These are phyloP conservation scores for Fraxinus dipetala DNA, from an alignment of 305 asterid species.

Conservation along the genomic window DNA sequence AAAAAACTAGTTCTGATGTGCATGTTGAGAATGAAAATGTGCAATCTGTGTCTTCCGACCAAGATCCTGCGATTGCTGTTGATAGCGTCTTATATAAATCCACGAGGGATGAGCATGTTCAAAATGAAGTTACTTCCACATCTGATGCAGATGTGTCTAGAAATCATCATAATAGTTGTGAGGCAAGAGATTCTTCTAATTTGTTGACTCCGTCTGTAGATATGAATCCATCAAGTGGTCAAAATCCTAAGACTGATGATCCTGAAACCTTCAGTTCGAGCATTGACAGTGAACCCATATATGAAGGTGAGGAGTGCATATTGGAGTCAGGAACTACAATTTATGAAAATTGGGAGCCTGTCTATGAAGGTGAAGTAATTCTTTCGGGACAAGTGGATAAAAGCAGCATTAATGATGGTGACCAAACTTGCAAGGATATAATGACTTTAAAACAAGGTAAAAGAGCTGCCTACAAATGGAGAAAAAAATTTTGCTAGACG, in stretches of 20 bases:
- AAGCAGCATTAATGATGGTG: slow-evolving; percentile 33
- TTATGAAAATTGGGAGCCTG: slow-evolving; percentile 65
- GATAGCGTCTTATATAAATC: slow-evolving; percentile 31
- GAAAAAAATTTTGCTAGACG: not conserved
- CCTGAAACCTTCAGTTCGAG: slow-evolving; percentile 41
- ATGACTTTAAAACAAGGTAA: slow-evolving; percentile 70
- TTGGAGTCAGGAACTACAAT: slow-evolving; percentile 51
- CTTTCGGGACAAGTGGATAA: slow-evolving; percentile 69
- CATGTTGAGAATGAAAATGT: slow-evolving; percentile 30
- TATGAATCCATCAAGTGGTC: slow-evolving; percentile 40
- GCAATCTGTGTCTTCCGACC: slow-evolving; percentile 29
- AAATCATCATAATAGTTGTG: slow-evolving; percentile 33
- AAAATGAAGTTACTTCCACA: slow-evolving; percentile 30
- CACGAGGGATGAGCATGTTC: slow-evolving; percentile 29
- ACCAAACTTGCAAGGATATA: slow-evolving; percentile 35
- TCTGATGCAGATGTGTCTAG: slow-evolving; percentile 33
- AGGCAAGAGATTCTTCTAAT: slow-evolving; percentile 33
- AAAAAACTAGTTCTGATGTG: slow-evolving; percentile 25
- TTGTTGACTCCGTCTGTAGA: slow-evolving; percentile 34
- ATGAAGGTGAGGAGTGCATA: slow-evolving; percentile 94
- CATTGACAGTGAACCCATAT: slow-evolving; percentile 62
- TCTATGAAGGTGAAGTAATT: slow-evolving; percentile 92
- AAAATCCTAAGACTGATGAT: slow-evolving; percentile 34
- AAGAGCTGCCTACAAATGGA: slow-evolving; percentile 17
- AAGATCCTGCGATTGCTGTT: slow-evolving; percentile 33